A percentile compares a stretch with the other conserved stretches of the same genome.
Evolutionary conservation across 306 rosid genomes (phyloP).

Genomic region (Vigna nakashimae): DNA sequence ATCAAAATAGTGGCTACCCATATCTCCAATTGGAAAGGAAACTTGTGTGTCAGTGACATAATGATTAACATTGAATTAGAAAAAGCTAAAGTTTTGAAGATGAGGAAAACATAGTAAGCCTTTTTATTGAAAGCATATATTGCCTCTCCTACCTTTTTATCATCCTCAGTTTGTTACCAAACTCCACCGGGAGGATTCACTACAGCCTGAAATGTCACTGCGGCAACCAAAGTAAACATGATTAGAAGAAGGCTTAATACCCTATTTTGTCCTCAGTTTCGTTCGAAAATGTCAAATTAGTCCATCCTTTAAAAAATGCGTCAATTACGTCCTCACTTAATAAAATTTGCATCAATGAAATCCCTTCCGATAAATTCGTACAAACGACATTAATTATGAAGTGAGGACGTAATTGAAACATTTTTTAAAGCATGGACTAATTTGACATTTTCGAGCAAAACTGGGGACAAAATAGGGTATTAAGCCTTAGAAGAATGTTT

Average conservation of each 20-base stretch:
- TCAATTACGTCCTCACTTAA: no score
- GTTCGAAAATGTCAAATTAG: no score
- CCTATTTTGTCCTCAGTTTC: no score
- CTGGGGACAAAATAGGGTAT: no score
- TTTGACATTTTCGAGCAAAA: no score
- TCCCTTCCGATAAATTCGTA: no score
- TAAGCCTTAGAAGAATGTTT: conserved; percentile 41
- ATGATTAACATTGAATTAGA: conserved; percentile 42
- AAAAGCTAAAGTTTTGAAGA: conserved; percentile 48
- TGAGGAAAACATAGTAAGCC: conserved; percentile 41
- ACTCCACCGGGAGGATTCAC: conserved; percentile 55
- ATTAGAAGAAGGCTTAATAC: conserved; percentile 45
- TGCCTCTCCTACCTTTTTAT: conserved; percentile 30
- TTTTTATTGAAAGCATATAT: conserved; percentile 17
- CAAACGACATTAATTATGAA: no score
- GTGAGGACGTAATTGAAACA: no score
- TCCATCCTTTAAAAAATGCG: no score
- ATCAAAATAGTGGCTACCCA: conserved; percentile 22
- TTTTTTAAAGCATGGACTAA: no score
- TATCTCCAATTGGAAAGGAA: conserved; percentile 46
- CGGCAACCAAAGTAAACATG: conserved; percentile 46
- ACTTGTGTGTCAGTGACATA: conserved; percentile 30
- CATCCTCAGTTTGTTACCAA: conserved; percentile 46
- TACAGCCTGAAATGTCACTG: conserved; percentile 31
- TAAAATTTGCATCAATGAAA: no score